A percentile compares a stretch with the other conserved stretches of the same genome.
Evolutionary conservation across 352 stramenopile species (phyloP).

Genomic region (Phytopythium cucurbitacearum): DNA sequence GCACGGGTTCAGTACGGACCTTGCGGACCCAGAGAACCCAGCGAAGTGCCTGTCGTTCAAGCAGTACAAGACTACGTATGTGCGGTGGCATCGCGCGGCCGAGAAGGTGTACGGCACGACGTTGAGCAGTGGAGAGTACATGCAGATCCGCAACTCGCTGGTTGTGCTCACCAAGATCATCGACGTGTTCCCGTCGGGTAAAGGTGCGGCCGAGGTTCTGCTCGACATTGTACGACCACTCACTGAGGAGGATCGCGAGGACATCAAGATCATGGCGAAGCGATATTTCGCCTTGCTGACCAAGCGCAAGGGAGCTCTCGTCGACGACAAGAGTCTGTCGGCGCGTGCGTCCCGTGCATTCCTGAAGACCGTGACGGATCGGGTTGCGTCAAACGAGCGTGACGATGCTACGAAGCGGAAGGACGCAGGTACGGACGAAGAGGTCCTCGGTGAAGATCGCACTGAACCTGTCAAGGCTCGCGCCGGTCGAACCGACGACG

Average conservation of each 20-base stretch:
- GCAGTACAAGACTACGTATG: slow-evolving; percentile 76
- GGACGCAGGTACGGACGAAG: too few species aligned
- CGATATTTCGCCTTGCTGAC: slow-evolving; percentile 81
- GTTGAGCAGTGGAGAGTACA: slow-evolving; percentile 69
- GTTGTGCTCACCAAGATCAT: slow-evolving; percentile 88
- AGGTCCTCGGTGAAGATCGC: too few species aligned
- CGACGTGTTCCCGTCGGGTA: slow-evolving; percentile 73
- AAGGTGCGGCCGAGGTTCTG: slow-evolving; percentile 51
- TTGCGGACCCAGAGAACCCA: slow-evolving; percentile 47
- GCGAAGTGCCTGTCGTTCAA: slow-evolving; percentile 47
- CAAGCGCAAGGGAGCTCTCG: slow-evolving; percentile 63
- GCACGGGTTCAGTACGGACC: slow-evolving; percentile 70
- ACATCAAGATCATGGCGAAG: slow-evolving; percentile 90
- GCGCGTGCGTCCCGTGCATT: slow-evolving; percentile 9
- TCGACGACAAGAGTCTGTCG: slow-evolving; percentile 57
- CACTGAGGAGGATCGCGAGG: slow-evolving; percentile 78
- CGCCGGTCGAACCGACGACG: background rate
- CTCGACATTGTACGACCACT: slow-evolving; percentile 63
- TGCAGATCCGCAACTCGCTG: slow-evolving; percentile 82
- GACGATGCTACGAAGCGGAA: slow-evolving; percentile 9
- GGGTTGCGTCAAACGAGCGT: slow-evolving; percentile 11
- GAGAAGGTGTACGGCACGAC: slow-evolving; percentile 60
- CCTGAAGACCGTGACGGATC: background rate
- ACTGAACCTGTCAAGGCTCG: background rate
- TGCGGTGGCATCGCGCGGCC: slow-evolving; percentile 69